phyloP scores from a whole-genome alignment of 495 filamentous ascomycete genomes.

The Neurospora sp. region DNA sequence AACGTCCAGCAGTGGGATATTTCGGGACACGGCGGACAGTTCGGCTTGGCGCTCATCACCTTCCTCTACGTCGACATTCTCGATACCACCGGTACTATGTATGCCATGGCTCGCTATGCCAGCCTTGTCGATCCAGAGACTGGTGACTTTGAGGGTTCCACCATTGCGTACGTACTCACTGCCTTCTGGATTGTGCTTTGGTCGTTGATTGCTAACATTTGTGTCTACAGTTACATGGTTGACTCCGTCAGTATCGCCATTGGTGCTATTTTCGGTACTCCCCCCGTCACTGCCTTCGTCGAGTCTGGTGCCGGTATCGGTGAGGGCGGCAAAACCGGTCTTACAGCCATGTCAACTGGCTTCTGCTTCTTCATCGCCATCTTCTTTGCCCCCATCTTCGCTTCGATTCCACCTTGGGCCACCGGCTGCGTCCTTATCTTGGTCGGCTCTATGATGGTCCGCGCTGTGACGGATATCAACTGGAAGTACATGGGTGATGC shows the following conservation, averaged over 20 bases:
- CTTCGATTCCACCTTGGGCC: slow-evolving; percentile 74
- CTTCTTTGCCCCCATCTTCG: slow-evolving; percentile 82
- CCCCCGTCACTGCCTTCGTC: slow-evolving; percentile 74
- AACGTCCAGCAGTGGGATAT: slow-evolving; percentile 61
- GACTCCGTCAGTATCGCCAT: slow-evolving; percentile 71
- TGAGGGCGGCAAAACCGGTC: slow-evolving; percentile 69
- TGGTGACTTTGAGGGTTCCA: slow-evolving; percentile 69
- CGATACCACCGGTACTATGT: slow-evolving; percentile 66
- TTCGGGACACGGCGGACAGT: slow-evolving; percentile 49
- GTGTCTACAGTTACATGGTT: slow-evolving; percentile 46
- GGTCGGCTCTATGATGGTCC: slow-evolving; percentile 73
- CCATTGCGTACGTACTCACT: slow-evolving; percentile 41
- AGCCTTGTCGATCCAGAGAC: slow-evolving; percentile 62
- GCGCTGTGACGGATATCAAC: slow-evolving; percentile 67
- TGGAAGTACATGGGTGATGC: slow-evolving; percentile 72
- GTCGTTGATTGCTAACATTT: background rate
- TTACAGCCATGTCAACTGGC: slow-evolving; percentile 69
- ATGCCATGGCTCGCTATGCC: slow-evolving; percentile 74
- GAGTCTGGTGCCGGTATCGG: slow-evolving; percentile 78
- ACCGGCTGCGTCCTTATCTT: slow-evolving; percentile 75
- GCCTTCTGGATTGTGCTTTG: background rate
- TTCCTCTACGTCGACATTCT: slow-evolving; percentile 82
- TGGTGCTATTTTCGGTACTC: slow-evolving; percentile 60
- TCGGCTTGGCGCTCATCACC: slow-evolving; percentile 68
- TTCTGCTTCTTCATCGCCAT: slow-evolving; percentile 76